Conservation (phyloP, 805 yeast genomes). For the Yarrowia divulgata region DNA sequence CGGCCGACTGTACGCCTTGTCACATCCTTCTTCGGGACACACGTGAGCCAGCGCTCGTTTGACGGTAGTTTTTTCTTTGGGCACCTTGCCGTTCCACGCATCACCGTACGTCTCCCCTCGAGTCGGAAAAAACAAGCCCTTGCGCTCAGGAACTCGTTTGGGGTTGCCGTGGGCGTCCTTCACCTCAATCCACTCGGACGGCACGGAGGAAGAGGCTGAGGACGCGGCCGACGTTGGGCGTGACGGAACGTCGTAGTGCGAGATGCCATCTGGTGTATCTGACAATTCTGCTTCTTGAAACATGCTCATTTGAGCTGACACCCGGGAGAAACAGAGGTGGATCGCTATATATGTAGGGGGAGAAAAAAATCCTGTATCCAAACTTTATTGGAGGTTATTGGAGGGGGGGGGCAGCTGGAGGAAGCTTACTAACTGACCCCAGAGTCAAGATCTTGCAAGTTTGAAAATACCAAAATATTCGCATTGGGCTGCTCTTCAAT, state of each 20-base stretch:
- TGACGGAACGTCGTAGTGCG: constrained; percentile 9
- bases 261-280: background rate
- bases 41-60: constrained; percentile 51
- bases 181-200: constrained; percentile 33
- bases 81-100: constrained; percentile 30
- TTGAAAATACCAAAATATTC: background rate
- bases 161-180: constrained; percentile 29
- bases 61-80: constrained; percentile 11
- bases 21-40: constrained; percentile 73
- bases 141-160: constrained; percentile 27
- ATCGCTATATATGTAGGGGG: constrained; percentile 37
- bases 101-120: constrained; percentile 18
- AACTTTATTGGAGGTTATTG: constrained; percentile 1
- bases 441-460: background rate
- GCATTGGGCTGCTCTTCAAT: too few species aligned
- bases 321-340: constrained; percentile 2
- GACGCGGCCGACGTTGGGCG: constrained; percentile 20
- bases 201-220: background rate
- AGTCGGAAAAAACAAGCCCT: constrained; percentile 25
- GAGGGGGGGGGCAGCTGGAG: too few species aligned
- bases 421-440: too few species aligned
- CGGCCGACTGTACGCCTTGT: constrained; percentile 80
- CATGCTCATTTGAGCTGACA: constrained; percentile 32
- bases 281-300: constrained; percentile 21
- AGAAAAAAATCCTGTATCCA: constrained; percentile 20